Evolutionary conservation across 305 asterid species (phyloP), one percentile per base, ranked within the genome.

Genomic region (Nicotiana rustica): DNA sequence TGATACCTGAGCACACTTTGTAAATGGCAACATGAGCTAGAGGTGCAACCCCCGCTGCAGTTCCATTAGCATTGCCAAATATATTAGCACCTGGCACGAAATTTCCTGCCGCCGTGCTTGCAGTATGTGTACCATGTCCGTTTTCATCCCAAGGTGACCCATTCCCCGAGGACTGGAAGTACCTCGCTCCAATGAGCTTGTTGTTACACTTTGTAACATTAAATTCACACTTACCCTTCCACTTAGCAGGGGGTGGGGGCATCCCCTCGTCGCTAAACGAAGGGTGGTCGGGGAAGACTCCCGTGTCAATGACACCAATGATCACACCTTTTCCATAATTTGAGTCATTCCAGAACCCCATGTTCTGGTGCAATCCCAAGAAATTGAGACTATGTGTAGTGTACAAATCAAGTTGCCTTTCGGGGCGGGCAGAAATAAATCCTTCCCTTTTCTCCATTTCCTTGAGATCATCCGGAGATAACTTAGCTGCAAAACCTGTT

Each of bases 111-210:
- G 93, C 97, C 0, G 89, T 91, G 84, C 92, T 56, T 0, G 94
- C 88, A 4, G 91, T 87, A 71, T 90, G 91, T 0, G 94, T 90
- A 1, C 95, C 95, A 36, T 91, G 95, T 0, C 97, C 97, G 6
- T 21, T 36, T 0, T 14, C 67, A 3, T 91, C 94, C 78, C 78
- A 70, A 0, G 83, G 14, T 0, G 92, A 89, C 3, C 86, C 71
- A 0, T 77, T 83, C 10, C 67, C 10, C 4, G 80, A 80, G 0
- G 1, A 0, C 0, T 25, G 13, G 49, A 90, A 89, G 66, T 15
- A 65, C 12, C 93, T 88, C 1, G 92, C 94, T 1, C 96, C 94
- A 15, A 92, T 92, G 18, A 93, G 15, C 77, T 90, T 93, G 61
- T 90, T 90, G 82, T 91, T 93, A 55, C 95, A 93, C 0, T 82